phyloP scores from a whole-genome alignment of 75 land plant genomes.

The Pinus taeda region DNA sequence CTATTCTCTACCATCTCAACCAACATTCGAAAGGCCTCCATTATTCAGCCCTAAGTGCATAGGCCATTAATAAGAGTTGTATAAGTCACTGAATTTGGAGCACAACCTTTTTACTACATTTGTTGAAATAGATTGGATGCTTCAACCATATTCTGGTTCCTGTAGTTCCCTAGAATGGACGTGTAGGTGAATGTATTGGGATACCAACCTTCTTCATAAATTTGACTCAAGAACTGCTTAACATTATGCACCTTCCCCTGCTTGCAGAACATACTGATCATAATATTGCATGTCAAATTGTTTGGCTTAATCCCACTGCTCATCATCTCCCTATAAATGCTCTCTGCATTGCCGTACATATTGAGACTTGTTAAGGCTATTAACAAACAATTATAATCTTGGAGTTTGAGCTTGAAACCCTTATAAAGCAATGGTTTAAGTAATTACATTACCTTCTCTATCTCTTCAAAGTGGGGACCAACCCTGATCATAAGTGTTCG shows the following conservation, averaged over 20 bases:
- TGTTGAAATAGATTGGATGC: constrained; percentile 34
- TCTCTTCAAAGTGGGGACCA: constrained; percentile 18
- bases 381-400: constrained; percentile 37
- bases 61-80: constrained; percentile 49
- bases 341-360: constrained; percentile 25
- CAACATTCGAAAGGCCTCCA: constrained; percentile 38
- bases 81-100: constrained; percentile 47
- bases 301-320: constrained; percentile 22
- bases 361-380: constrained; percentile 21
- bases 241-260: constrained; percentile 40
- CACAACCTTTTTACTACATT: constrained; percentile 44
- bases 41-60: constrained; percentile 30
- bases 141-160: constrained; percentile 23
- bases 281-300: constrained; percentile 37
- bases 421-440: constrained; percentile 11
- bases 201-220: constrained; percentile 21
- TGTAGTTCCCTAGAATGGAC: constrained; percentile 46
- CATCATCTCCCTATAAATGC: constrained; percentile 26
- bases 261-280: constrained; percentile 44
- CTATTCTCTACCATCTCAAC: constrained; percentile 30
- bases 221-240: constrained; percentile 21
- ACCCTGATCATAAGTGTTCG: constrained; percentile 29
- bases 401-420: constrained; percentile 17
- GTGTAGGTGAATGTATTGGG: constrained; percentile 42
- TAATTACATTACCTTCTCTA: constrained; percentile 12